Percentiles rank a stretch among this genome's conserved stretches.
Evolutionary conservation across 768 basidiomycete species (phyloP).

Genomic region (Tephrocybe sp.): DNA sequence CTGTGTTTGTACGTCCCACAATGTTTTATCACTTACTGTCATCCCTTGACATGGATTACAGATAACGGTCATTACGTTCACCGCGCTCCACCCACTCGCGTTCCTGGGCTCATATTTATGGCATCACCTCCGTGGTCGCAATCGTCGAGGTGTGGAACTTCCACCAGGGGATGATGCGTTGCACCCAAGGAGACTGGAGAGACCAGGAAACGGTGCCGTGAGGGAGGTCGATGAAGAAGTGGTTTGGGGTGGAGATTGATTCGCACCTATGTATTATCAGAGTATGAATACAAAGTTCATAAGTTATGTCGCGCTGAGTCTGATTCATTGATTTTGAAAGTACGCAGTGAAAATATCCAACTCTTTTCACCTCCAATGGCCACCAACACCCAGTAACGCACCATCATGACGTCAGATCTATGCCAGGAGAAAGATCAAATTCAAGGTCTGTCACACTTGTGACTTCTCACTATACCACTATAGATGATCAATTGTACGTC

Average conservation of each 20-base stretch:
- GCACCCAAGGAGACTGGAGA: slow-evolving; percentile 8
- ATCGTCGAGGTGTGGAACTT: slow-evolving; percentile 16
- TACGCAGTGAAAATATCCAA: no score
- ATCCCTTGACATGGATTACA: slow-evolving; percentile 22
- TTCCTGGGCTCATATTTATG: slow-evolving; percentile 47
- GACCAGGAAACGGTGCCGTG: slow-evolving; percentile 3
- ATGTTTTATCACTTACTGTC: not conserved
- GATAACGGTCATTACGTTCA: slow-evolving; percentile 63
- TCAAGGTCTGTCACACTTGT: no score
- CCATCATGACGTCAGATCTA: no score
- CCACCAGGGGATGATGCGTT: slow-evolving; percentile 18
- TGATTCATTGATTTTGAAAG: not conserved
- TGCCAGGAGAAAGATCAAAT: no score
- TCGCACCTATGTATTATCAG: not conserved
- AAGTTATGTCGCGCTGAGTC: not conserved
- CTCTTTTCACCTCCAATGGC: no score
- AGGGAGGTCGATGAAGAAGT: slow-evolving; percentile 20
- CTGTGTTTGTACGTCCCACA: slow-evolving; percentile 54
- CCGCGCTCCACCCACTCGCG: slow-evolving; percentile 61
- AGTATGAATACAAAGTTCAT: not conserved
- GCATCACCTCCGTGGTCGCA: slow-evolving; percentile 20
- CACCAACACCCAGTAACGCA: no score
- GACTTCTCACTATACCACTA: no score
- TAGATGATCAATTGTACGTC: no score
- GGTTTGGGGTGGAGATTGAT: slow-evolving; percentile 13